Percentiles rank a stretch among this genome's conserved stretches.
These are phyloP conservation scores for Penicillium canariense DNA, from an alignment of 495 filamentous ascomycete genomes.

Conservation along the genomic window DNA sequence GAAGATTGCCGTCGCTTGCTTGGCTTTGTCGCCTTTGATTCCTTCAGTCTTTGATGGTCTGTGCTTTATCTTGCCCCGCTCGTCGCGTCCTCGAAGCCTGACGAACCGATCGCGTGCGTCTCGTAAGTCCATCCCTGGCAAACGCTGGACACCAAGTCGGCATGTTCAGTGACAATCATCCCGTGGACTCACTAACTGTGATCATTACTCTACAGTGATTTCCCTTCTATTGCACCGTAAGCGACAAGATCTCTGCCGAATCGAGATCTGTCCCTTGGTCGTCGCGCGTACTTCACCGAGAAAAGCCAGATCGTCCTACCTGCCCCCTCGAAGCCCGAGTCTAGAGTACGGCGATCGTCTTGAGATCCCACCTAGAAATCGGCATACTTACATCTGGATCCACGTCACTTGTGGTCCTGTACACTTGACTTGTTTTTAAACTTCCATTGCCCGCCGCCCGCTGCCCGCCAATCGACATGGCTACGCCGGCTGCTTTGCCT, in stretches of 20 bases:
- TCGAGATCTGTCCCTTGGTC: background rate
- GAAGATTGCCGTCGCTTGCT: background rate
- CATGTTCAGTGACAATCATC: background rate
- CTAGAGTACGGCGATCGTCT: background rate
- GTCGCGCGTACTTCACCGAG: background rate
- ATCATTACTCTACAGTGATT: slow-evolving; percentile 1
- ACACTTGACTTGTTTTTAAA: background rate
- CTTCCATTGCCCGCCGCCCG: too few relatives aligned
- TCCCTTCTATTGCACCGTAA: background rate
- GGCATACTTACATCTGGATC: background rate
- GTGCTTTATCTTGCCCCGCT: background rate
- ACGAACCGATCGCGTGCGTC: slow-evolving; percentile 18
- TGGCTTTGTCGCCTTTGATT: background rate
- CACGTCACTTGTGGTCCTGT: background rate
- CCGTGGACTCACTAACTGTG: slow-evolving; percentile 5
- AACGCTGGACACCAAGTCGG: background rate
- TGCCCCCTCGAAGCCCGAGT: background rate
- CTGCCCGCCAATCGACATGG: slow-evolving; percentile 34
- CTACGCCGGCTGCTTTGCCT: slow-evolving; percentile 41
- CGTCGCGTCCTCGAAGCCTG: slow-evolving; percentile 3
- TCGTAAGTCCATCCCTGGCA: slow-evolving; percentile 30
- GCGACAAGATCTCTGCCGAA: background rate
- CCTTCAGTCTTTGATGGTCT: background rate
- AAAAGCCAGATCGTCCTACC: slow-evolving; percentile 8
- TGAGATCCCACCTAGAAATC: background rate